A percentile compares a stretch with the other conserved stretches of the same genome.
Conservation (phyloP, 495 filamentous ascomycete species). For the Recurvomyces mirabilis region DNA sequence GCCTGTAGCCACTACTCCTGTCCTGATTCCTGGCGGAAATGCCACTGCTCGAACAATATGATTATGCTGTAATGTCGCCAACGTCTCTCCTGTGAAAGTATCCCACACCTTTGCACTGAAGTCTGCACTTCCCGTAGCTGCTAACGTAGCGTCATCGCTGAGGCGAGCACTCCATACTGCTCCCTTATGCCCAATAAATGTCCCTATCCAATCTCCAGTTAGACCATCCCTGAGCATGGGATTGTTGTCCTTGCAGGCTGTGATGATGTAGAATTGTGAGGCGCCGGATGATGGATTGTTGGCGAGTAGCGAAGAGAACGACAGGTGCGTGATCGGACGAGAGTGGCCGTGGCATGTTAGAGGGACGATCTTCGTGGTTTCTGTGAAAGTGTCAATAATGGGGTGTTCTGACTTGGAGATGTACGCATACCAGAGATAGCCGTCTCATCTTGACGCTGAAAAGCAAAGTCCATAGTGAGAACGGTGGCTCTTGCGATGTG, state of each 20-base stretch:
- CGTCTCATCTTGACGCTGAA: slow-evolving; percentile 19
- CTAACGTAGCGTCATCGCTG: slow-evolving; percentile 74
- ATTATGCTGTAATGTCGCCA: slow-evolving; percentile 76
- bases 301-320: slow-evolving; percentile 78
- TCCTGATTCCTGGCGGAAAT: slow-evolving; percentile 64
- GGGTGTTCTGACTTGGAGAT: background rate
- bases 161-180: slow-evolving; percentile 92
- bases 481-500: no score
- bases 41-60: slow-evolving; percentile 92
- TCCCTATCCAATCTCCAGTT: slow-evolving; percentile 97
- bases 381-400: slow-evolving; percentile 22
- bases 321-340: slow-evolving; percentile 86
- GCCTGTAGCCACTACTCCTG: slow-evolving; percentile 76
- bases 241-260: slow-evolving; percentile 99
- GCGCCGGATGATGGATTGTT: slow-evolving; percentile 30
- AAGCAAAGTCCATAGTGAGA: slow-evolving; percentile 20
- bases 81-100: slow-evolving; percentile 81
- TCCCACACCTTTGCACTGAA: slow-evolving; percentile 99
- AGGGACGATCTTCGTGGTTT: slow-evolving; percentile 67
- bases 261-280: slow-evolving; percentile 85
- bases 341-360: slow-evolving; percentile 96
- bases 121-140: slow-evolving; percentile 88
- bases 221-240: slow-evolving; percentile 96
- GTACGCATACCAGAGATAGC: slow-evolving; percentile 12
- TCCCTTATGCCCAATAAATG: slow-evolving; percentile 95